phyloP scores from a whole-genome alignment of 345 rosid genomes.

The Noccaea bulbosa region DNA sequence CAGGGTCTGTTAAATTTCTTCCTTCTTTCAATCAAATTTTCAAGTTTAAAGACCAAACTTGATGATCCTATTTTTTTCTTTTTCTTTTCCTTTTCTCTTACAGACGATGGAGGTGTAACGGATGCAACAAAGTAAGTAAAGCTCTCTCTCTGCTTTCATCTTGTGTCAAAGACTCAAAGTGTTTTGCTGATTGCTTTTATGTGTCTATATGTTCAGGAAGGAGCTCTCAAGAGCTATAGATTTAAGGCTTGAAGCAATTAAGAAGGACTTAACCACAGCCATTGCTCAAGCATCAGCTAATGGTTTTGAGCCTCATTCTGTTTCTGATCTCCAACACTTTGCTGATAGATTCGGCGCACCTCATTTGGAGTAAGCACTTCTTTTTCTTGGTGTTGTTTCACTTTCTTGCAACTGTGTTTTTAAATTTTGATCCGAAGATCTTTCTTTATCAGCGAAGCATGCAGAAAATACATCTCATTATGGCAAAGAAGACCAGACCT shows the following conservation, averaged over 20 bases:
- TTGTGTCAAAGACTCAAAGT: constrained; percentile 36
- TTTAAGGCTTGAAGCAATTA: constrained; percentile 72
- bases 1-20: constrained; percentile 52
- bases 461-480: constrained; percentile 62
- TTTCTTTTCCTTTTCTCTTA: constrained; percentile 11
- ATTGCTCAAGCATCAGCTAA: constrained; percentile 74
- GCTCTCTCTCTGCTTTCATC: constrained; percentile 48
- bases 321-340: constrained; percentile 70
- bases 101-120: constrained; percentile 36
- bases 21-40: neutral
- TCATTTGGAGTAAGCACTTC: constrained; percentile 72
- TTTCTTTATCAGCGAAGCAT: constrained; percentile 68
- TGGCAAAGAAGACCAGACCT: constrained; percentile 80
- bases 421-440: neutral
- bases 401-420: neutral
- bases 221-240: constrained; percentile 95
- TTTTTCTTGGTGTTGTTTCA: neutral
- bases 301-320: constrained; percentile 72
- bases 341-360: constrained; percentile 77
- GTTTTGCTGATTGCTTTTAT: constrained; percentile 21
- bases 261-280: constrained; percentile 71
- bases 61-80: constrained; percentile 3
- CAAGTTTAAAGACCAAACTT: constrained; percentile 14
- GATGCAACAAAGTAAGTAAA: constrained; percentile 63
- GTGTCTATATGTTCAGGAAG: constrained; percentile 54